Conservation (phyloP, 1,139 yeast genomes). For the Debaryomyces psychrophilus region DNA sequence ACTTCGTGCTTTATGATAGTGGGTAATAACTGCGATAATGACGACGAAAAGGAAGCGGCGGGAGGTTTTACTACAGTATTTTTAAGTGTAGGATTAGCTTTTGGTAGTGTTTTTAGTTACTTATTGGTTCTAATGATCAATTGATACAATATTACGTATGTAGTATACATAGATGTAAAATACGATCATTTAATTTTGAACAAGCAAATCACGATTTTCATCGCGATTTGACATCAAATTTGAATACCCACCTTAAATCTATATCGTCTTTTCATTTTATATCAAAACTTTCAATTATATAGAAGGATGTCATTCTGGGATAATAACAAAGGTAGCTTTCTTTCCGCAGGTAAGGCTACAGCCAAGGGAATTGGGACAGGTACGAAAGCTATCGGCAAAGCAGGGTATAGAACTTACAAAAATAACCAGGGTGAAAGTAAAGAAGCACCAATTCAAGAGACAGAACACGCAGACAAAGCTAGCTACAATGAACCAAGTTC, state of each 20-base stretch:
- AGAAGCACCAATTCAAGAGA: conserved; percentile 20
- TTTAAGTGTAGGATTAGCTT: conserved; percentile 72
- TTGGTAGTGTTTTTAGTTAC: conserved; percentile 78
- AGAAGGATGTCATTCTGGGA: conserved; percentile 52
- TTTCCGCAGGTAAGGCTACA: conserved; percentile 50
- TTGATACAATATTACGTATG: conserved; percentile 12
- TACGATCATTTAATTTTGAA: background rate
- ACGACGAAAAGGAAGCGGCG: conserved; percentile 83
- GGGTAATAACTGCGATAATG: conserved; percentile 58
- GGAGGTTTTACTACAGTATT: conserved; percentile 88
- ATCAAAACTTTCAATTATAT: background rate
- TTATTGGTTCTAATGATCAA: conserved; percentile 49
- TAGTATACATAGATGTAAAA: background rate
- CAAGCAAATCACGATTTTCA: conserved; percentile 1
- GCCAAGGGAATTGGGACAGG: conserved; percentile 55
- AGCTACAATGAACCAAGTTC: conserved; percentile 14
- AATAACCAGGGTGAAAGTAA: conserved; percentile 35
- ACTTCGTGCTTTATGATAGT: conserved; percentile 84
- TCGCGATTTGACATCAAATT: background rate
- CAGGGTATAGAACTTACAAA: conserved; percentile 54
- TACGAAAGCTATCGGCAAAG: conserved; percentile 48
- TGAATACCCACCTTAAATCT: background rate
- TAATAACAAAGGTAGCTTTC: conserved; percentile 52
- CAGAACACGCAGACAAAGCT: conserved; percentile 9
- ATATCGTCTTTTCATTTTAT: background rate